Evolutionary conservation across 768 basidiomycete genomes (phyloP).

Genomic region (Holtermanniella nyarrowii): DNA sequence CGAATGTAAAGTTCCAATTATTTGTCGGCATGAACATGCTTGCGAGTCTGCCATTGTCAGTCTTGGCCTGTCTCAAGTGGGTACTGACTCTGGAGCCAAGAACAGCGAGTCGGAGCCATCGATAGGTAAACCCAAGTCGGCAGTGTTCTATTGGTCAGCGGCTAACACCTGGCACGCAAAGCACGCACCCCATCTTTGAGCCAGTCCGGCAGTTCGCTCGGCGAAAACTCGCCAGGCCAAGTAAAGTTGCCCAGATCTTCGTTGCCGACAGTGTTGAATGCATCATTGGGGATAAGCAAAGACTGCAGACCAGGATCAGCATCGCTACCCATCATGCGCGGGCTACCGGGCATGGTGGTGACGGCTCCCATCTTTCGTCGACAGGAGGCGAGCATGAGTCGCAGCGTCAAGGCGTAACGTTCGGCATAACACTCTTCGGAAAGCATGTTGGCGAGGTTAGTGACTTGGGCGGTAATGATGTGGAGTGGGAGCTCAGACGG

Average conservation of each 20-base stretch:
- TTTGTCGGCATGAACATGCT: conserved; percentile 36
- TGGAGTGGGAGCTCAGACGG: conserved; percentile 69
- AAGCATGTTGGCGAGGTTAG: conserved; percentile 78
- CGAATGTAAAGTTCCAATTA: conserved; percentile 18
- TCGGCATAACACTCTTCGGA: conserved; percentile 82
- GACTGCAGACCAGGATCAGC: conserved; percentile 28
- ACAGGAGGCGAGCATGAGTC: conserved; percentile 86
- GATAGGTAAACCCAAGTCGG: conserved; percentile 79
- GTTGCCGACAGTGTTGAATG: conserved; percentile 18
- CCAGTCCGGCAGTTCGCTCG: conserved; percentile 78
- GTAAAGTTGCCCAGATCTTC: conserved; percentile 74
- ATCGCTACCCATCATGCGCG: conserved; percentile 10
- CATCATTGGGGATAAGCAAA: conserved; percentile 13
- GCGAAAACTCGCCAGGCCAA: conserved; percentile 56
- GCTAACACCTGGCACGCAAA: background rate
- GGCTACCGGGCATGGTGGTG: conserved; percentile 34
- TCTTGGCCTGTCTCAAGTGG: background rate
- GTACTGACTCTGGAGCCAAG: conserved; percentile 42
- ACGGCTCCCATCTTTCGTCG: conserved; percentile 71
- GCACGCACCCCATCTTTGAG: conserved; percentile 74
- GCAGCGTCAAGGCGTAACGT: conserved; percentile 79
- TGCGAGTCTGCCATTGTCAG: conserved; percentile 20
- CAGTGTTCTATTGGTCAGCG: conserved; percentile 53
- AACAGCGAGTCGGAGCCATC: conserved; percentile 89
- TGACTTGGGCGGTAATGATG: conserved; percentile 70